phyloP scores from a whole-genome alignment of 2,329 filamentous ascomycete species.

The Penicillium sp. region DNA sequence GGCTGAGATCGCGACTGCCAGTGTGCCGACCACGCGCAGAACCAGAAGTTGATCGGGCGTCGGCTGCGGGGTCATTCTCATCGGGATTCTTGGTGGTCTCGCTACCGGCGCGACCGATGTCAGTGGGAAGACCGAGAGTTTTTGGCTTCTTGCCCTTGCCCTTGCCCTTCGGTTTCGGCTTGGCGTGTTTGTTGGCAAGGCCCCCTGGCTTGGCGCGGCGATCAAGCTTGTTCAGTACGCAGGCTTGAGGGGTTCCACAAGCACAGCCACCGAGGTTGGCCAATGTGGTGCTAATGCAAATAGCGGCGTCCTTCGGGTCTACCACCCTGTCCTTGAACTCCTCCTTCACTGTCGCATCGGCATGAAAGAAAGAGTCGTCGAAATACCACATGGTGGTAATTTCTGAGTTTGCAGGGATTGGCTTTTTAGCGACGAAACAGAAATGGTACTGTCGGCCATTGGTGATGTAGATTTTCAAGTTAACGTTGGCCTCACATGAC shows the following conservation, averaged over 20 bases:
- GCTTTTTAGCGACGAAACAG: slow-evolving; percentile 81
- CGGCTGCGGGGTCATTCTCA: slow-evolving; percentile 58
- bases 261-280: slow-evolving; percentile 53
- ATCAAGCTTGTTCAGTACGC: slow-evolving; percentile 46
- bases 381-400: slow-evolving; percentile 52
- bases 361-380: slow-evolving; percentile 37
- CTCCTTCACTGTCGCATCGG: not conserved
- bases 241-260: slow-evolving; percentile 41
- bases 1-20: slow-evolving; percentile 62
- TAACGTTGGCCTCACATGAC: slow-evolving; percentile 88
- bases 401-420: slow-evolving; percentile 62
- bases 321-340: slow-evolving; percentile 39
- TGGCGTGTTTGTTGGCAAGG: slow-evolving; percentile 27
- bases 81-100: slow-evolving; percentile 53
- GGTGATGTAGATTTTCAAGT: slow-evolving; percentile 80
- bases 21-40: slow-evolving; percentile 55
- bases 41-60: slow-evolving; percentile 58
- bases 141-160: slow-evolving; percentile 47
- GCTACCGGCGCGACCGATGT: slow-evolving; percentile 61
- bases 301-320: slow-evolving; percentile 45
- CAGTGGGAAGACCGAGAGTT: slow-evolving; percentile 41
- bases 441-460: slow-evolving; percentile 81
- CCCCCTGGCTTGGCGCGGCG: slow-evolving; percentile 30
- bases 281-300: slow-evolving; percentile 50
- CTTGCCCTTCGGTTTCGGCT: slow-evolving; percentile 43